phyloP scores from a whole-genome alignment of 345 rosid species.

The Acer saccharum region DNA sequence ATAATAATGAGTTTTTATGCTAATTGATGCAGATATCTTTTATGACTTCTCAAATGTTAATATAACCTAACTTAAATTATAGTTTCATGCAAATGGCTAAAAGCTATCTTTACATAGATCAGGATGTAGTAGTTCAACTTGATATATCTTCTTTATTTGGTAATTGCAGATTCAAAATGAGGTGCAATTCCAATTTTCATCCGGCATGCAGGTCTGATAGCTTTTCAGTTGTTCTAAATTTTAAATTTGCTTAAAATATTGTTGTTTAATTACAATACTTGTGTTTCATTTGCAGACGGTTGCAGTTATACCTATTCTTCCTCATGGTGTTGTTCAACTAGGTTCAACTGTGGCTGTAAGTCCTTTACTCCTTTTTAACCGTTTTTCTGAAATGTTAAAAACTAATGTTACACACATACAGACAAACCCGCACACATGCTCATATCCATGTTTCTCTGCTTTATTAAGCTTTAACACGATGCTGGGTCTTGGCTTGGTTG shows the following conservation, averaged over 20 bases:
- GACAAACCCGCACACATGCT: not conserved
- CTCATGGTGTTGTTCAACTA: slow-evolving; percentile 90
- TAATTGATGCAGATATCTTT: not conserved
- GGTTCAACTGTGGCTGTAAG: slow-evolving; percentile 84
- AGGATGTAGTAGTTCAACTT: not conserved
- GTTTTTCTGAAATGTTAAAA: slow-evolving; percentile 3
- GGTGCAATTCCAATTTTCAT: slow-evolving; percentile 76
- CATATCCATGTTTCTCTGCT: not conserved
- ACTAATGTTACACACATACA: not conserved
- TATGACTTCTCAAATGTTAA: not conserved
- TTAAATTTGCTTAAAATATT: not conserved
- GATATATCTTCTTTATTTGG: slow-evolving; percentile 16
- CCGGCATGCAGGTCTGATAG: slow-evolving; percentile 83
- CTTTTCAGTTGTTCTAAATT: slow-evolving; percentile 13
- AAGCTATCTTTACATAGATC: not conserved
- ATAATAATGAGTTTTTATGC: not conserved
- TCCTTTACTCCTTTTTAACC: slow-evolving; percentile 31
- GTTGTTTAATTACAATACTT: slow-evolving; percentile 17
- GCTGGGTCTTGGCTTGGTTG: slow-evolving; percentile 10
- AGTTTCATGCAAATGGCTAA: not conserved
- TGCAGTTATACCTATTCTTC: slow-evolving; percentile 77
- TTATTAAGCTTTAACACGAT: not conserved
- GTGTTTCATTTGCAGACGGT: slow-evolving; percentile 57
- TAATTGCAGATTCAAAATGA: slow-evolving; percentile 67
- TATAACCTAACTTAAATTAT: not conserved